Evolutionary conservation across 225 moss, liverwort and hornwort species (phyloP).

Genomic region (Marchantia paleacea): DNA sequence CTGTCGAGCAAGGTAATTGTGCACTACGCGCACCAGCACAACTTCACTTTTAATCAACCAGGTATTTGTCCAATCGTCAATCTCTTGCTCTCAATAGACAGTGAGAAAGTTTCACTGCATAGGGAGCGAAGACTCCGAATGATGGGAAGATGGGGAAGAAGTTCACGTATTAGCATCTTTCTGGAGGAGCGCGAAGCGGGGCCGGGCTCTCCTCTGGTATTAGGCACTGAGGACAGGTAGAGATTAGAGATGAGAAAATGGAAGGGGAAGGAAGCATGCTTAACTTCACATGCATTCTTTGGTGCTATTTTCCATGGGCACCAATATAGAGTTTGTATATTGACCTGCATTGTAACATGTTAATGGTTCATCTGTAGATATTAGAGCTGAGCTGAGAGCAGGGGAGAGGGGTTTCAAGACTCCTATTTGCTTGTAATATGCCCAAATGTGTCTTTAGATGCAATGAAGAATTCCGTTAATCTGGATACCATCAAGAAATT

Average conservation of each 20-base stretch:
- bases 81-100: neutral
- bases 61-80: neutral
- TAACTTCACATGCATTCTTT: constrained; percentile 15
- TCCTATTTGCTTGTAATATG: neutral
- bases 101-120: neutral
- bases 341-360: constrained; percentile 17
- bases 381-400: constrained; percentile 8
- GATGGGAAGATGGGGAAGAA: neutral
- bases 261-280: constrained; percentile 4
- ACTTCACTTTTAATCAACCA: neutral
- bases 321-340: constrained; percentile 19
- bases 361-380: constrained; percentile 16
- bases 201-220: neutral
- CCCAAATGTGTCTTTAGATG: constrained; percentile 1
- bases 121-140: neutral
- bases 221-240: neutral
- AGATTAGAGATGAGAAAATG: neutral
- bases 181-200: neutral
- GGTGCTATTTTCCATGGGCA: constrained; percentile 17
- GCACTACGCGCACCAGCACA: neutral
- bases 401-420: neutral
- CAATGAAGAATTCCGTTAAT: constrained; percentile 6
- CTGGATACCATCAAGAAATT: neutral
- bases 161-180: neutral
- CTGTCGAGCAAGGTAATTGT: neutral